Evolutionary conservation across 805 yeast species (phyloP).

Genomic region (Candida adriatica): DNA sequence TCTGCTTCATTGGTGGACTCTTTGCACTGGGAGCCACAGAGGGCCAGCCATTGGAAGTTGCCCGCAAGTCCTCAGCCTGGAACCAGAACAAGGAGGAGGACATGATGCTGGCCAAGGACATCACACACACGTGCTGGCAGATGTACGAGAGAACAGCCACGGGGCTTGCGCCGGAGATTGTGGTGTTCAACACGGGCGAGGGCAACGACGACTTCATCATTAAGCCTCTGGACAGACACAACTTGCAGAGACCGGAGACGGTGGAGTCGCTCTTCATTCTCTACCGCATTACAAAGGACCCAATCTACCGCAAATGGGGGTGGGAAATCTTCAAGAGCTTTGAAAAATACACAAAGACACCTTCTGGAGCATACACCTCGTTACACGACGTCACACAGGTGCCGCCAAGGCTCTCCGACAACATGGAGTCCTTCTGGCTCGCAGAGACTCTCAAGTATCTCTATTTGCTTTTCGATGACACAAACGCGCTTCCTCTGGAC

Average conservation of each 20-base stretch:
- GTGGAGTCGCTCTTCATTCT: conserved; percentile 81
- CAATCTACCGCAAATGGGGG: conserved; percentile 83
- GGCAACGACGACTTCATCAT: conserved; percentile 52
- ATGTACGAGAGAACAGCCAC: conserved; percentile 71
- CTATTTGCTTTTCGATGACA: conserved; percentile 68
- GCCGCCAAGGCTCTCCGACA: conserved; percentile 54
- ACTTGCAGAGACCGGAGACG: conserved; percentile 89
- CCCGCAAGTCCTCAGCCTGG: conserved; percentile 54
- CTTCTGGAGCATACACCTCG: conserved; percentile 50
- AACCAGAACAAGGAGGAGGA: conserved; percentile 50
- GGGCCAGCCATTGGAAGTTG: conserved; percentile 53
- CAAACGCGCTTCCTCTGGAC: conserved; percentile 55
- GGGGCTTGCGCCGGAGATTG: conserved; percentile 87
- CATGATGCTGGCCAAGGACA: conserved; percentile 61
- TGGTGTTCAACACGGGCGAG: conserved; percentile 61
- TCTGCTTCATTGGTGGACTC: conserved; percentile 86
- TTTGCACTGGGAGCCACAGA: conserved; percentile 85
- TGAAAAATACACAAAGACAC: conserved; percentile 47
- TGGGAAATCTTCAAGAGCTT: conserved; percentile 76
- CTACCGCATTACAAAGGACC: conserved; percentile 74
- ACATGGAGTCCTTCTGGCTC: conserved; percentile 89
- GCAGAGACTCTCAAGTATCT: conserved; percentile 89
- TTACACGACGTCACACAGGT: conserved; percentile 55
- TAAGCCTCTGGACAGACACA: conserved; percentile 70
- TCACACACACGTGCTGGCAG: conserved; percentile 74